Conservation (phyloP, 176 grass and related monocot species). For the Eragrostis curvula region DNA sequence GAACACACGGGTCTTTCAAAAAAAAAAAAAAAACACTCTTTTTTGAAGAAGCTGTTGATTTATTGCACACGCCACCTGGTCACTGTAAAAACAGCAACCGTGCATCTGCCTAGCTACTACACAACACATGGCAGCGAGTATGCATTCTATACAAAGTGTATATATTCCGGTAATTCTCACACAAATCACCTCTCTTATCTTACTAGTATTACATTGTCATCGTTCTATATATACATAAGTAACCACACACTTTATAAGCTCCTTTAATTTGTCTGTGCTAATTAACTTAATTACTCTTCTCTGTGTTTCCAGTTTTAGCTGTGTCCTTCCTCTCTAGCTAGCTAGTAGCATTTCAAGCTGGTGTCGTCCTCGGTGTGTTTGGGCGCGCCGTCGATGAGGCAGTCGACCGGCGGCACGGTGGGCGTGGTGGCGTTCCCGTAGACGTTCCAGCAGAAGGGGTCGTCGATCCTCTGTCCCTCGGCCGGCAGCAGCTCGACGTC, state of each 20-base stretch:
- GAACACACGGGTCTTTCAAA: too few species aligned
- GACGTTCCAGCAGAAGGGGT: conserved; percentile 89
- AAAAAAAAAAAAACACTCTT: too few species aligned
- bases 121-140: too few species aligned
- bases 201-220: conserved; percentile 11
- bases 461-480: conserved; percentile 37
- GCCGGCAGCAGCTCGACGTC: conserved; percentile 80
- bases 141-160: neutral
- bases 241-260: conserved; percentile 18
- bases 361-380: conserved; percentile 31
- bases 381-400: conserved; percentile 66
- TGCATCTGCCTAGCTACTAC: too few species aligned
- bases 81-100: too few species aligned
- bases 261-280: conserved; percentile 40
- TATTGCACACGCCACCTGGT: too few species aligned
- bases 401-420: conserved; percentile 71
- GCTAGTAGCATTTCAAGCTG: conserved; percentile 51
- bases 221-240: conserved; percentile 46
- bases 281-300: neutral
- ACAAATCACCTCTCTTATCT: conserved; percentile 23
- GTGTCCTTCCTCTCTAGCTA: too few species aligned
- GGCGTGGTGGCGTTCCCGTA: conserved; percentile 61
- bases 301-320: neutral
- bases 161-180: conserved; percentile 24
- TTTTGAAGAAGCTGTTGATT: too few species aligned